Conservation (phyloP, 2,329 filamentous ascomycete species). For the Pestalotiopsis sp. region DNA sequence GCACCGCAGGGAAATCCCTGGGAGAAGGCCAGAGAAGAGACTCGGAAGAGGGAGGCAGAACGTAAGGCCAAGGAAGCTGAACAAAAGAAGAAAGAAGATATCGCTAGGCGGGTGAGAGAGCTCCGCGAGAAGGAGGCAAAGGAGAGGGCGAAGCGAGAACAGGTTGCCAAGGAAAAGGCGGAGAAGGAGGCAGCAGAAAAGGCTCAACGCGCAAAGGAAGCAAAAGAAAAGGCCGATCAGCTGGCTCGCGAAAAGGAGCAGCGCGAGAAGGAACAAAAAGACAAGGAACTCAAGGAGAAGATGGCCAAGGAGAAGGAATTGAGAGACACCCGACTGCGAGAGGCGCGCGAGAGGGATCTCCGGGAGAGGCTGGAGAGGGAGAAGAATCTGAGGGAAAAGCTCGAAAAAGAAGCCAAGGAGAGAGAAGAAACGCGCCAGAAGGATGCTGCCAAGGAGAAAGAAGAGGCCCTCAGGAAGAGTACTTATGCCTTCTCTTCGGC, state of each 20-base stretch:
- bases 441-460: conserved; percentile 29
- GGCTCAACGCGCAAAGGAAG: conserved; percentile 31
- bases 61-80: conserved; percentile 64
- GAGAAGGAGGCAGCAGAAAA: conserved; percentile 38
- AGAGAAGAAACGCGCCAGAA: conserved; percentile 36
- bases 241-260: conserved; percentile 37
- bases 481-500: conserved; percentile 67
- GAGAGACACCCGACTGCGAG: conserved; percentile 34
- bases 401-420: conserved; percentile 41
- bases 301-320: conserved; percentile 40
- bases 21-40: conserved; percentile 73
- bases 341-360: conserved; percentile 31
- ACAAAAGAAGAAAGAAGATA: conserved; percentile 60
- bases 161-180: conserved; percentile 35
- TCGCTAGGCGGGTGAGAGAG: conserved; percentile 54
- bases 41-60: conserved; percentile 64
- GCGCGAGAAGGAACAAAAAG: conserved; percentile 28
- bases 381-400: conserved; percentile 51
- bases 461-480: conserved; percentile 43
- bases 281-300: conserved; percentile 38
- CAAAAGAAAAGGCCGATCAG: conserved; percentile 39
- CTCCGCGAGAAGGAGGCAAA: conserved; percentile 58
- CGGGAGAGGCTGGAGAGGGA: conserved; percentile 37
- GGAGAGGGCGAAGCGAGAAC: conserved; percentile 42
- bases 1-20: conserved; percentile 55